A percentile compares a stretch with the other conserved stretches of the same genome.
Evolutionary conservation across 2,329 filamentous ascomycete genomes (phyloP).

Genomic region (Aspergillus ibericus): DNA sequence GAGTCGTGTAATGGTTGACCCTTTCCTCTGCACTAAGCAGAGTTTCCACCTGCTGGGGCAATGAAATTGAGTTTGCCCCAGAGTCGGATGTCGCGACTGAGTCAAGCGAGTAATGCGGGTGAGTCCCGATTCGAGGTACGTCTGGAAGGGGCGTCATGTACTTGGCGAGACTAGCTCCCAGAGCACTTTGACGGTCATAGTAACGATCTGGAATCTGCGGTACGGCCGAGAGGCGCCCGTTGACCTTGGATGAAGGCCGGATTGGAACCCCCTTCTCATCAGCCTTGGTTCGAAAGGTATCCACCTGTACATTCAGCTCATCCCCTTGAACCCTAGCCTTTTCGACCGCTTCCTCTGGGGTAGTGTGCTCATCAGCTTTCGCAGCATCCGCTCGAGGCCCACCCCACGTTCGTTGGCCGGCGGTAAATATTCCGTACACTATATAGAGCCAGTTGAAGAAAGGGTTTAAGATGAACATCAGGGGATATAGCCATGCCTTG

Average conservation of each 20-base stretch:
- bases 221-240: slow-evolving; percentile 71
- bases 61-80: slow-evolving; percentile 60
- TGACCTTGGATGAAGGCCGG: slow-evolving; percentile 70
- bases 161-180: slow-evolving; percentile 55
- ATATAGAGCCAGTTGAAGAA: slow-evolving; percentile 99
- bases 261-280: slow-evolving; percentile 58
- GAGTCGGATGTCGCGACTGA: slow-evolving; percentile 62
- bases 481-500: slow-evolving; percentile 91
- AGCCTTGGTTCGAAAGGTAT: slow-evolving; percentile 66
- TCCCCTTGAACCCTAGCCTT: slow-evolving; percentile 76
- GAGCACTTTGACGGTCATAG: slow-evolving; percentile 57
- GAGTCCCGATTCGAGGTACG: slow-evolving; percentile 50
- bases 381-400: slow-evolving; percentile 88
- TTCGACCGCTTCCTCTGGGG: slow-evolving; percentile 80
- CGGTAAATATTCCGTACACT: slow-evolving; percentile 94
- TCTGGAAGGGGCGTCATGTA: slow-evolving; percentile 48
- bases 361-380: slow-evolving; percentile 71
- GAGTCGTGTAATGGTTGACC: slow-evolving; percentile 70
- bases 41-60: slow-evolving; percentile 69
- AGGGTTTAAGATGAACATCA: slow-evolving; percentile 94
- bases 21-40: slow-evolving; percentile 78
- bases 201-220: slow-evolving; percentile 64
- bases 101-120: slow-evolving; percentile 65
- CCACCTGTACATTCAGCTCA: slow-evolving; percentile 84
- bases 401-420: slow-evolving; percentile 92